These are phyloP conservation scores for Fusarium liriodendri DNA, from an alignment of 2,329 filamentous ascomycete genomes.

Conservation along the genomic window DNA sequence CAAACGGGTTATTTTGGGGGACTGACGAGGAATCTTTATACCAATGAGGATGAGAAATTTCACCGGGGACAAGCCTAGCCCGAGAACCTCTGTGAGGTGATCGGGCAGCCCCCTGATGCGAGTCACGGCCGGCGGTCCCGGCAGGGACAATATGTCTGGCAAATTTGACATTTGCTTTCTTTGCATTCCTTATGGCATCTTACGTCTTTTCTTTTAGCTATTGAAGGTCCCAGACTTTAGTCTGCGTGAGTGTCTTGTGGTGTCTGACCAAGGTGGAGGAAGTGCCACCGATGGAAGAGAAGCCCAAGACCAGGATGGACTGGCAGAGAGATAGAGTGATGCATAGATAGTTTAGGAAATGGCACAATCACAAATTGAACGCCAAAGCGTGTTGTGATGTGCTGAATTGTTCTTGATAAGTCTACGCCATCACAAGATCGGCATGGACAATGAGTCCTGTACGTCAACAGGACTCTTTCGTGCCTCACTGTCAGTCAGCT, in stretches of 20 bases:
- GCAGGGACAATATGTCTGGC: slow-evolving; percentile 43
- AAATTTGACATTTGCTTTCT: slow-evolving; percentile 48
- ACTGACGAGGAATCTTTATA: slow-evolving; percentile 45
- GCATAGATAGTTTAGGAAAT: slow-evolving; percentile 47
- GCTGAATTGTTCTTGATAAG: not conserved
- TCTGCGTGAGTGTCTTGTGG: not conserved
- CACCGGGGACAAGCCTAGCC: slow-evolving; percentile 33
- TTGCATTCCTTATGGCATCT: slow-evolving; percentile 42
- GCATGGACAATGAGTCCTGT: not conserved
- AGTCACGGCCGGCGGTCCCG: slow-evolving; percentile 43
- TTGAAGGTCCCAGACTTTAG: slow-evolving; percentile 3
- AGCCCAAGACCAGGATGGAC: slow-evolving; percentile 14
- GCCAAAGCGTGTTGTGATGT: slow-evolving; percentile 1
- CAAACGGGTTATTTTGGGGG: slow-evolving; percentile 39
- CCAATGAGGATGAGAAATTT: slow-evolving; percentile 45
- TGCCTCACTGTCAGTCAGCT: not conserved
- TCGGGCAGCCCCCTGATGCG: slow-evolving; percentile 39
- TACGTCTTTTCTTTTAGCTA: slow-evolving; percentile 23
- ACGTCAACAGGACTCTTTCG: not conserved
- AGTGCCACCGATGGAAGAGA: slow-evolving; percentile 17
- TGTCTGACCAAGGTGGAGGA: slow-evolving; percentile 18
- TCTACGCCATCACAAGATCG: not conserved
- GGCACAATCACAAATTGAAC: slow-evolving; percentile 45
- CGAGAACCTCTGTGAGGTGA: slow-evolving; percentile 41
- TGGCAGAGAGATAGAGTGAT: slow-evolving; percentile 25